These are phyloP conservation scores for Kazachstania africana DNA, from an alignment of 805 yeast genomes.

Conservation along the genomic window DNA sequence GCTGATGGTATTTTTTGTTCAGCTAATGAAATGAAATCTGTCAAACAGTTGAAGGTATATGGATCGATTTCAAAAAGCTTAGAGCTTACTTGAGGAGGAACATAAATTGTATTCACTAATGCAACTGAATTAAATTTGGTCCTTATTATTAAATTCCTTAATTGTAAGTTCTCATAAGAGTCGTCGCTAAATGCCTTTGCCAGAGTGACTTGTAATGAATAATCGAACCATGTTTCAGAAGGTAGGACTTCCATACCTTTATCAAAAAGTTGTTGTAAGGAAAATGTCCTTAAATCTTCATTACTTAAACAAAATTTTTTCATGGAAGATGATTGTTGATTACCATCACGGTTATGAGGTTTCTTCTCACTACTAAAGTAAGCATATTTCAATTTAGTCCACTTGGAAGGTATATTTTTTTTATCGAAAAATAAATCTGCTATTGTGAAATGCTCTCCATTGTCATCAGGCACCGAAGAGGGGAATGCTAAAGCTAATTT, in stretches of 20 bases:
- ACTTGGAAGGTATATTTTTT: constrained; percentile 39
- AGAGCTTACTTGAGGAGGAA: constrained; percentile 49
- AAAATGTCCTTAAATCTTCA: constrained; percentile 41
- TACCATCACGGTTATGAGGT: constrained; percentile 13
- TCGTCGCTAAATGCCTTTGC: constrained; percentile 63
- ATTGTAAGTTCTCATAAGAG: constrained; percentile 38
- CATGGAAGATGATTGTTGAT: constrained; percentile 15
- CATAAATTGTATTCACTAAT: constrained; percentile 44
- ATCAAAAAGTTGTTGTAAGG: constrained; percentile 53
- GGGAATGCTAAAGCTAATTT: constrained; percentile 47
- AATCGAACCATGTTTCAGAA: constrained; percentile 49
- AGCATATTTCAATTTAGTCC: constrained; percentile 44
- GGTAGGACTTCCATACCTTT: constrained; percentile 50
- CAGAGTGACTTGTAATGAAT: constrained; percentile 45
- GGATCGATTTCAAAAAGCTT: constrained; percentile 65
- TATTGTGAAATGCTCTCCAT: constrained; percentile 32
- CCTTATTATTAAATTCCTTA: constrained; percentile 49
- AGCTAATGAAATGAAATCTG: constrained; percentile 57
- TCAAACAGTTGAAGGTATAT: constrained; percentile 52
- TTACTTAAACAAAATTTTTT: constrained; percentile 40
- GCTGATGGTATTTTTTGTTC: constrained; percentile 43
- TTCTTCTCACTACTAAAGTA: constrained; percentile 29
- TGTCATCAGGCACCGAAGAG: constrained; percentile 31
- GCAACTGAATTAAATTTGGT: constrained; percentile 60
- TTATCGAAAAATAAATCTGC: constrained; percentile 35